phyloP scores from a whole-genome alignment of 805 yeast species.

The Lachancea nothofagi region DNA sequence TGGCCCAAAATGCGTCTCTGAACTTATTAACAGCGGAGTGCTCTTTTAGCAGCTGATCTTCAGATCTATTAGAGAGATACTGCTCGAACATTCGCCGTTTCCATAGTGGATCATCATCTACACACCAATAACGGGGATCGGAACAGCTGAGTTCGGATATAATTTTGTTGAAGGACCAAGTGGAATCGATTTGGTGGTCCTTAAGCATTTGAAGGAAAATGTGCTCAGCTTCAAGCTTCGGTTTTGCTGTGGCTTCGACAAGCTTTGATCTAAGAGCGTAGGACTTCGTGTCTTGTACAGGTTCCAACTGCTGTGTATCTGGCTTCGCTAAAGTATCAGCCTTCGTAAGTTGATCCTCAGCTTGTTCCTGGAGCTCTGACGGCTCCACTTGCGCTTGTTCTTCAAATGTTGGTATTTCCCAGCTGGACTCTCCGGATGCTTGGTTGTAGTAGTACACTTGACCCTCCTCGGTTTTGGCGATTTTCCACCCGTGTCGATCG shows the following conservation, averaged over 20 bases:
- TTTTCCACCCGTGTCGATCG: conserved; percentile 50
- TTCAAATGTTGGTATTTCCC: conserved; percentile 61
- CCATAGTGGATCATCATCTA: conserved; percentile 50
- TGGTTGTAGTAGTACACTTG: conserved; percentile 63
- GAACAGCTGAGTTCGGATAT: conserved; percentile 47
- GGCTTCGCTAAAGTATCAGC: background rate
- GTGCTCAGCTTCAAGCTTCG: conserved; percentile 37
- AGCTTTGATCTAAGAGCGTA: conserved; percentile 27
- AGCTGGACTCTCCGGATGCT: conserved; percentile 59
- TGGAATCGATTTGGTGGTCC: conserved; percentile 55
- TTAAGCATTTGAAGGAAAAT: conserved; percentile 49
- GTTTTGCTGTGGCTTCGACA: conserved; percentile 22
- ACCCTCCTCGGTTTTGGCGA: conserved; percentile 49
- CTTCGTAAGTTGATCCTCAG: background rate
- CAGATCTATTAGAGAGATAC: conserved; percentile 47
- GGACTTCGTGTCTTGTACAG: conserved; percentile 1
- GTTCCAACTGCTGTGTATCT: no score
- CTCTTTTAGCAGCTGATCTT: conserved; percentile 48
- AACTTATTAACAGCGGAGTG: conserved; percentile 50
- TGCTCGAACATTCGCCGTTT: conserved; percentile 62
- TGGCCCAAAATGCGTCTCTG: conserved; percentile 45
- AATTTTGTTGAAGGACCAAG: conserved; percentile 69
- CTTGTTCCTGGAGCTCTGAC: conserved; percentile 3
- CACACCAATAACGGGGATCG: conserved; percentile 63
- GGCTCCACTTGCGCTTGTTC: conserved; percentile 7